Evolutionary conservation across 495 filamentous ascomycete genomes (phyloP).

Genomic region (Penicillium lagena): DNA sequence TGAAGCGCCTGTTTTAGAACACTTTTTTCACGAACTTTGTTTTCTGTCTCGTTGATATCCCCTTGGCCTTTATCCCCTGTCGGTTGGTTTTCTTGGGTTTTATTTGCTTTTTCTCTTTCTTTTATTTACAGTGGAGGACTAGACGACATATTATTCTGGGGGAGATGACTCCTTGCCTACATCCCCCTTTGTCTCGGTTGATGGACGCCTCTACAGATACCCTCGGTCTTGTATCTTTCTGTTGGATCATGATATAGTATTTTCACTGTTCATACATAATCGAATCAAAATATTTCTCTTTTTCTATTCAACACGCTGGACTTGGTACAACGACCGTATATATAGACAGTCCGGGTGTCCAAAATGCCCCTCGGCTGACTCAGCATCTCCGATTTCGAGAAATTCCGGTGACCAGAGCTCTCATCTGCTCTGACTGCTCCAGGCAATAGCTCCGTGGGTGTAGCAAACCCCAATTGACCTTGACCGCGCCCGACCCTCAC

Average conservation of each 20-base stretch:
- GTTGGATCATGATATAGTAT: too few species aligned
- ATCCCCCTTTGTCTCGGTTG: too few species aligned
- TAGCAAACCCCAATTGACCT: constrained; percentile 2
- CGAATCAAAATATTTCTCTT: too few species aligned
- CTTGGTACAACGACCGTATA: too few species aligned
- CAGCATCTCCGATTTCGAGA: neutral
- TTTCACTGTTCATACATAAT: too few species aligned
- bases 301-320: too few species aligned
- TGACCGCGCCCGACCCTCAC: too few species aligned
- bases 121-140: neutral
- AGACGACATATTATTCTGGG: too few species aligned
- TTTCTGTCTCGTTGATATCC: constrained; percentile 24
- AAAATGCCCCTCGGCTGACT: neutral
- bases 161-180: too few species aligned
- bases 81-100: constrained; percentile 2
- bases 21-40: constrained; percentile 20
- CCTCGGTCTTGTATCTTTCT: too few species aligned
- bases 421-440: neutral
- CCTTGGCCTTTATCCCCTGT: constrained; percentile 16
- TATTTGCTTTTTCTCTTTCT: neutral
- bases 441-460: neutral
- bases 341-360: too few species aligned
- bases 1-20: constrained; percentile 29
- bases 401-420: neutral
- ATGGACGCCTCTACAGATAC: too few species aligned